phyloP scores from a whole-genome alignment of 768 basidiomycete genomes.

The Sporobolomyces pararoseus region DNA sequence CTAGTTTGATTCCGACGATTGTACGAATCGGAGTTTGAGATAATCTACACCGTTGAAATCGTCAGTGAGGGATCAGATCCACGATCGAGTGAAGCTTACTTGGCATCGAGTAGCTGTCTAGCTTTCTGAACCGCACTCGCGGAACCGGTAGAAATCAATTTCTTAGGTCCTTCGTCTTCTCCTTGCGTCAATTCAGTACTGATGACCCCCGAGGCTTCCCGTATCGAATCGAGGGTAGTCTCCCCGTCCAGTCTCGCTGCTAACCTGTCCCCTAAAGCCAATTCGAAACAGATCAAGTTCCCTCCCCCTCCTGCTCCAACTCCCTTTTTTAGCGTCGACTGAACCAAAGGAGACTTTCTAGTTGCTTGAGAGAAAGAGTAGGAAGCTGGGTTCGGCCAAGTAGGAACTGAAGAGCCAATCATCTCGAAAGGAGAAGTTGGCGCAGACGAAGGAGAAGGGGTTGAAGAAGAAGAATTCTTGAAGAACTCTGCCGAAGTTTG shows the following conservation, averaged over 20 bases:
- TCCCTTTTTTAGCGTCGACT: not conserved
- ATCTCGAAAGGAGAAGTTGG: not conserved
- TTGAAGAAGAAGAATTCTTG: not conserved
- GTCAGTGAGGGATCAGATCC: no score
- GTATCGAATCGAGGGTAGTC: not conserved
- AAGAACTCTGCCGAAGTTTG: slow-evolving; percentile 10
- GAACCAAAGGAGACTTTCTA: not conserved
- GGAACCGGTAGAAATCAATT: slow-evolving; percentile 5
- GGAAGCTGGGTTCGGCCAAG: slow-evolving; percentile 12
- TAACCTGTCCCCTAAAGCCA: slow-evolving; percentile 20
- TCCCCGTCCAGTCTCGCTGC: slow-evolving; percentile 26
- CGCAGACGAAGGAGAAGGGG: not conserved
- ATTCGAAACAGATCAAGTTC: slow-evolving; percentile 23
- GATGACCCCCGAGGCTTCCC: slow-evolving; percentile 18
- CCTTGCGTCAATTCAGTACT: not conserved
- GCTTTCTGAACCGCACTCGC: slow-evolving; percentile 27
- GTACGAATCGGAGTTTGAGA: slow-evolving; percentile 30
- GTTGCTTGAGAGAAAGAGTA: slow-evolving; percentile 7
- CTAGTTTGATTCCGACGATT: slow-evolving; percentile 14
- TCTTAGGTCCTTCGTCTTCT: not conserved
- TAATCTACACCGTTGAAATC: not conserved
- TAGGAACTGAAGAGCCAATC: not conserved
- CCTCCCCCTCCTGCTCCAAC: not conserved
- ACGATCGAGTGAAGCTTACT: slow-evolving; percentile 5
- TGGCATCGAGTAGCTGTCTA: slow-evolving; percentile 25